Evolutionary conservation across 2,329 filamentous ascomycete genomes (phyloP), one percentile per base, ranked within the genome.

Genomic region (Ophiostoma tasmaniense): DNA sequence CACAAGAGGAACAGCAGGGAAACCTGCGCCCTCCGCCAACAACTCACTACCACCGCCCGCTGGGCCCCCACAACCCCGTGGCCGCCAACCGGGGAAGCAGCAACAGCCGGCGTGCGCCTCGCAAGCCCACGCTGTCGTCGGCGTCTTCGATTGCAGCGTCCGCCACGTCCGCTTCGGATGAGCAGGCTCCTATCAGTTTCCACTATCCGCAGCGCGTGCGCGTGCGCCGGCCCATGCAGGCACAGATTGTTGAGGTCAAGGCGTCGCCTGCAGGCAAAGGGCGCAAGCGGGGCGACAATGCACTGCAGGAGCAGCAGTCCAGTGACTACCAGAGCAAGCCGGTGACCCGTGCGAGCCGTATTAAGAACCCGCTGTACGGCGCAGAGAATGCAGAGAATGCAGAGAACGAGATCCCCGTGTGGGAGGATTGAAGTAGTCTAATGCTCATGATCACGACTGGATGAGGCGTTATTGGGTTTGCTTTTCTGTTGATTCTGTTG

Each of bases 181-280:
- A 50, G 39, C 22, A 28, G 39, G 37, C 64, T 3, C 69, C 71
- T 22, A 72, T 74, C 28, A 75, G 74, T 67, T 77, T 76, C 71
- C 75, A 77, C 71, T 76, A 76, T 64, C 76, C 74, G 8, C 74
- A 74, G 66, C 73, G 75, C 17, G 64, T 73, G 69, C 74, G 73
- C 62, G 70, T 71, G 39, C 70, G 42, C 30, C 69, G 55, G 55
- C 69, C 62, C 20, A 59, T 66, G 50, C 64, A 37, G 61, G 50
- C 69, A 14, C 64, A 69, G 17, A 66, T 52, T 20, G 67, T 62
- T 1, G 64, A 70, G 55, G 59, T 67, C 42, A 64, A 61, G 42
- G 68, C 28, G 42, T 68, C 50, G 30, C 33, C 62, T 20, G 55
- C 66, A n/a, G 50, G 13, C 37, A 66, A 37, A 8, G 35, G 50